Conservation (phyloP, 2,329 filamentous ascomycete species). For the Fusarium sp. region DNA sequence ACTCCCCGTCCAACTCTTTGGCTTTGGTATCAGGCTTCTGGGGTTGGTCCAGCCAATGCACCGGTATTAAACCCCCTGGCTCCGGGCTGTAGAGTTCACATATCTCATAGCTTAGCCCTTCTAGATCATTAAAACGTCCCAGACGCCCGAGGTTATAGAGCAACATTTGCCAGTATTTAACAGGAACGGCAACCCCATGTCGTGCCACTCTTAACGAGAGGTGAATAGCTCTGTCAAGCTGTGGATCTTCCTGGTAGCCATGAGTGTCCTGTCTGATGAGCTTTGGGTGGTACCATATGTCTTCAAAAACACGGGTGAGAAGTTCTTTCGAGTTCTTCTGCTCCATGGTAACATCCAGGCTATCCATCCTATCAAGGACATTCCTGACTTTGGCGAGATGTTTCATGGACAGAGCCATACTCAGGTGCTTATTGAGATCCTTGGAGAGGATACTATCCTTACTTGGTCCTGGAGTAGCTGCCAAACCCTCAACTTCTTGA, state of each 20-base stretch:
- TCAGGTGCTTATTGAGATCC: constrained; percentile 42
- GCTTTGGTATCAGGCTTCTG: not conserved
- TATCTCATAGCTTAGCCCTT: constrained; percentile 58
- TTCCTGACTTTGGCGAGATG: constrained; percentile 41
- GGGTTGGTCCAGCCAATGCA: constrained; percentile 60
- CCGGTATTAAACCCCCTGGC: constrained; percentile 52
- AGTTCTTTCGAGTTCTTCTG: constrained; percentile 46
- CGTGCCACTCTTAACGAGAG: constrained; percentile 46
- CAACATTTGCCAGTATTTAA: constrained; percentile 57
- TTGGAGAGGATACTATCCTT: constrained; percentile 32
- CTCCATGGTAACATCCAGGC: constrained; percentile 43
- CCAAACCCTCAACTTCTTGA: constrained; percentile 53
- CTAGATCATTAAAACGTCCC: constrained; percentile 59
- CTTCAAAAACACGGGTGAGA: constrained; percentile 44
- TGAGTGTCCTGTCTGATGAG: constrained; percentile 16
- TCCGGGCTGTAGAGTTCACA: constrained; percentile 53
- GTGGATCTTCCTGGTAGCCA: constrained; percentile 31
- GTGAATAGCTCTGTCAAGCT: constrained; percentile 49
- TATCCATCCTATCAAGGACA: constrained; percentile 51
- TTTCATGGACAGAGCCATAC: constrained; percentile 11
- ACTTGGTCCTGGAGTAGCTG: constrained; percentile 13
- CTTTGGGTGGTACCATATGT: constrained; percentile 47
- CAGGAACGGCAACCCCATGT: constrained; percentile 52
- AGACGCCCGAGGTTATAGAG: constrained; percentile 58
- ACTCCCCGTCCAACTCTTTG: not conserved